Base-by-base conservation (phyloP, 139 green algal species). In the Asterochloris erici region DNA sequence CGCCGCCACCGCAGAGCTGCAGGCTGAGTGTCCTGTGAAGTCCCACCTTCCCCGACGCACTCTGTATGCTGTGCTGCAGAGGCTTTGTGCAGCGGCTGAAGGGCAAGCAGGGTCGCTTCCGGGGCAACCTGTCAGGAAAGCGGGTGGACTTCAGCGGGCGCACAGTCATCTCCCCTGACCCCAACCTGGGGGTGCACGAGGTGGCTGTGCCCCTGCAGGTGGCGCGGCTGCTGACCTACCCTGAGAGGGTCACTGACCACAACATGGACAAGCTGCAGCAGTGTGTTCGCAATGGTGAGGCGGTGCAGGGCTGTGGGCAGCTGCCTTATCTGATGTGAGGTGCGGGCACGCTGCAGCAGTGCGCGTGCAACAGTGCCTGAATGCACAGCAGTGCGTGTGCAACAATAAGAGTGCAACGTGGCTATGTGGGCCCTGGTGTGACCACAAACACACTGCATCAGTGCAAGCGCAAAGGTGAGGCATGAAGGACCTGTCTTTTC, bases 21-120 rank as follows among this genome's bases (percentile, higher is more conserved):
- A 73, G 66, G 23, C 66, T 21, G 6, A 24, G 21, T 24, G 19
- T 73, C 66, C 19, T 78, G 24, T 13, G 73, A 4, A 78, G 27
- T 17, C 73, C 28, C 28, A 54, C 38, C 38, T n/a, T n/a, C n/a
- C n/a, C n/a, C n/a, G n/a, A 54, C 6, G 38, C 38, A 6, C 38
- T 13, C 14, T 16, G 21, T 47, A 68, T 79, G 28, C 74, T 83
- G 76, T 77, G 71, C 64, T 74, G 83, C 83, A 91, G 93, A 0
- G 97, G 97, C 47, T 98, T 99, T 85, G 96, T 99, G 86, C 97
- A 99, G 93, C 91, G 97, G 26, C 90, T 99, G 12, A 99, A 99
- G 90, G 97, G 97, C 85, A 99, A 99, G 93, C 91, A 97, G 89
- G 97, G 97, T 0, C 93, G 97, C 47, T 99, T 99, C 89, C 88